Conservation (phyloP, 2,329 filamentous ascomycete species). For the Colletotrichum tropicicola region DNA sequence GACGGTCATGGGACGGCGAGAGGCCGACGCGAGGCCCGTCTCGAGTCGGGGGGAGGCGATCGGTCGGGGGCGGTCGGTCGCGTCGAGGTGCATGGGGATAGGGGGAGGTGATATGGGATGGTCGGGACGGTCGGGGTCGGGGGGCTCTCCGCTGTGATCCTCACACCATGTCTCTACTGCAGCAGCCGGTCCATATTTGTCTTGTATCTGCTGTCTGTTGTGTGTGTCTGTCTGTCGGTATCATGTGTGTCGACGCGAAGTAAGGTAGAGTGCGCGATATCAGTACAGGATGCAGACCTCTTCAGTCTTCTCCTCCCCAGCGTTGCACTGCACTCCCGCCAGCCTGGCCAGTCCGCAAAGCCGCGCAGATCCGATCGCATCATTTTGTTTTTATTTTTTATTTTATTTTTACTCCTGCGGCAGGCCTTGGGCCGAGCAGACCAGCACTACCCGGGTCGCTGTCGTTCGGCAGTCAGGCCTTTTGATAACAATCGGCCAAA, state of each 20-base stretch:
- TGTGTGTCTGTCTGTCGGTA: background rate
- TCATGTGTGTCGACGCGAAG: too few species aligned
- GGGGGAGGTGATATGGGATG: background rate
- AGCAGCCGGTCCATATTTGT: too few species aligned
- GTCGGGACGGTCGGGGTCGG: background rate
- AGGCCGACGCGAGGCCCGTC: slow-evolving; percentile 19
- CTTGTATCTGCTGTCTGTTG: too few species aligned
- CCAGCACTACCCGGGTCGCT: background rate
- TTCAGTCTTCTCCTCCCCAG: background rate
- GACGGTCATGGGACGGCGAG: slow-evolving; percentile 14
- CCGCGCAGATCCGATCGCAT: slow-evolving; percentile 9
- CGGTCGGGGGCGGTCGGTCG: background rate
- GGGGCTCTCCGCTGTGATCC: slow-evolving; percentile 5
- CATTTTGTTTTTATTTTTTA: background rate
- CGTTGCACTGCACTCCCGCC: background rate
- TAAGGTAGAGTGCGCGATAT: background rate
- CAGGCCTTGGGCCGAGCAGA: background rate
- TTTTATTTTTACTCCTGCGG: background rate
- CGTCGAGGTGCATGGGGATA: background rate
- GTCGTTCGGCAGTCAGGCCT: background rate
- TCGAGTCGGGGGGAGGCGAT: slow-evolving; percentile 9
- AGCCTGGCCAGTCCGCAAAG: background rate
- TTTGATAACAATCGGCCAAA: background rate
- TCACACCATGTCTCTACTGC: too few species aligned
- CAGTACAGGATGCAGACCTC: background rate